phyloP scores from a whole-genome alignment of 2,329 filamentous ascomycete species.

The Penicillium concentricum region DNA sequence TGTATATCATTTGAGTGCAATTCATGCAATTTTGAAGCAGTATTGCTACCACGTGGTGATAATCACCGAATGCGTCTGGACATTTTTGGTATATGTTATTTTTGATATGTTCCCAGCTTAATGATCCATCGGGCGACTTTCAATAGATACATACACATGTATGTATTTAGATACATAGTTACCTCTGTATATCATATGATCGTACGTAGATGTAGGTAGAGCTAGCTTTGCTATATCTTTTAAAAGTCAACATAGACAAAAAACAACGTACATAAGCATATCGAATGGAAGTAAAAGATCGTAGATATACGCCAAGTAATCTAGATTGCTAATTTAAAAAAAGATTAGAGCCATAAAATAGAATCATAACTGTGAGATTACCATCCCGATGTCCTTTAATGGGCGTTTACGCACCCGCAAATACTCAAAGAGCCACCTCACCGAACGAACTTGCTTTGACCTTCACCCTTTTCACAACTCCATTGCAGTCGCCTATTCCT shows the following conservation, averaged over 20 bases:
- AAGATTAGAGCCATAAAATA: neutral
- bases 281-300: neutral
- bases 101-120: neutral
- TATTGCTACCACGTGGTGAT: constrained; percentile 2
- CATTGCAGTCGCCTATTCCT: neutral
- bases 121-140: neutral
- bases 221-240: neutral
- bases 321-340: neutral
- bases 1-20: constrained; percentile 43
- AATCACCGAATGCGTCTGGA: neutral
- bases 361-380: neutral
- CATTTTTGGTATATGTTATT: neutral
- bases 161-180: neutral
- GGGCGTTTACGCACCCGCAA: neutral
- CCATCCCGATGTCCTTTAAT: neutral
- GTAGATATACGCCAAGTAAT: neutral
- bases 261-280: neutral
- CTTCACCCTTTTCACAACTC: neutral
- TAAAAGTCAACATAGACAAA: neutral
- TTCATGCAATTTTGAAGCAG: constrained; percentile 33
- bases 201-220: neutral
- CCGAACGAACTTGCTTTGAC: neutral
- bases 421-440: constrained; percentile 7
- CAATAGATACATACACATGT: neutral
- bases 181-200: neutral